These are phyloP conservation scores for Stagonosporopsis vannaccii DNA, from an alignment of 2,329 filamentous ascomycete genomes.

Conservation along the genomic window DNA sequence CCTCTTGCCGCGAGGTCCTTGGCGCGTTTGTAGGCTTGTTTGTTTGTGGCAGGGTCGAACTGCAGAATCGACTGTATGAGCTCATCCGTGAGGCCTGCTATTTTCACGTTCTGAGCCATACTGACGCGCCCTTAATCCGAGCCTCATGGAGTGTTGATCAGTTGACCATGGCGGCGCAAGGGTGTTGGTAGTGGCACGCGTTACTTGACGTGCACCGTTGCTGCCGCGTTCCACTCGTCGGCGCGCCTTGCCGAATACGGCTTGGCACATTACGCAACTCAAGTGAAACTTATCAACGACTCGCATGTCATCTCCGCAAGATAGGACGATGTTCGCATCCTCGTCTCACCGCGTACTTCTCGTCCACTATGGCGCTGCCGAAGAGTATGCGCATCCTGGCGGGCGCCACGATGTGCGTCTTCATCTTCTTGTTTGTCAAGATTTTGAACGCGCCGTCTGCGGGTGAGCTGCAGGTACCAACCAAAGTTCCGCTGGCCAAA, in stretches of 20 bases:
- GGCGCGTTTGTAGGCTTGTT: slow-evolving; percentile 46
- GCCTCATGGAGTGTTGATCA: background rate
- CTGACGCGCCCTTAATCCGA: slow-evolving; percentile 15
- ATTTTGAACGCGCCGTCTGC: slow-evolving; percentile 68
- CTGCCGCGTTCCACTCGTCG: slow-evolving; percentile 17
- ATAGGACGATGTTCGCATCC: slow-evolving; percentile 10
- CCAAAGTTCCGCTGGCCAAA: slow-evolving; percentile 48
- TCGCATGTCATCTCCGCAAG: slow-evolving; percentile 9
- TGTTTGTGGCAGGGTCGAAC: slow-evolving; percentile 48
- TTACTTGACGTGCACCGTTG: slow-evolving; percentile 10
- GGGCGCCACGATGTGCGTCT: slow-evolving; percentile 73
- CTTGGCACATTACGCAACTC: slow-evolving; percentile 20
- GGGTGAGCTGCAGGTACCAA: slow-evolving; percentile 49
- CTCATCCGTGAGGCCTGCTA: slow-evolving; percentile 72
- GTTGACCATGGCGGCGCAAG: slow-evolving; percentile 4
- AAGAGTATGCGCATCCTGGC: slow-evolving; percentile 83
- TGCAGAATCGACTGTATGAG: slow-evolving; percentile 71
- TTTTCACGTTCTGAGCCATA: slow-evolving; percentile 75
- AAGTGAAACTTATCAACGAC: slow-evolving; percentile 17
- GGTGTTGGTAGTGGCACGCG: slow-evolving; percentile 19
- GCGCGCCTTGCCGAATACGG: slow-evolving; percentile 11
- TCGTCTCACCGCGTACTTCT: slow-evolving; percentile 4
- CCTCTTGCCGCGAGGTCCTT: slow-evolving; percentile 51
- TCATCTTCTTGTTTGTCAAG: slow-evolving; percentile 80
- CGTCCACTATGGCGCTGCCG: slow-evolving; percentile 77